These are phyloP conservation scores for Sonneratia alba DNA, from an alignment of 345 rosid genomes.

Conservation along the genomic window DNA sequence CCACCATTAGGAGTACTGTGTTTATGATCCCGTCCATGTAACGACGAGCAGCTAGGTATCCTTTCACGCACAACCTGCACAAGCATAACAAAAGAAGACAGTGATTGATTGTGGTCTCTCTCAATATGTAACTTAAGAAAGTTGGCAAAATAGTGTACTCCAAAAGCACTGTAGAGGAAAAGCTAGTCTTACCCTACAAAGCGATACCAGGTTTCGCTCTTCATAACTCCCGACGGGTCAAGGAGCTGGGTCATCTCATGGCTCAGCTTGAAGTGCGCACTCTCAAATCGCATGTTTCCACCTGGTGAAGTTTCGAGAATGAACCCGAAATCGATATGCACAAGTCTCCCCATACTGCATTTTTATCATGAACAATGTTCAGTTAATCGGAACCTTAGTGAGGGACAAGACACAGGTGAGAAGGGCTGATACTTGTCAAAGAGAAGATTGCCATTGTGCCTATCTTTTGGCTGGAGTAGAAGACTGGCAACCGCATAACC, in stretches of 20 bases:
- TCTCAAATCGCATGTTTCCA: constrained; percentile 94
- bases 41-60: constrained; percentile 79
- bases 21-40: constrained; percentile 86
- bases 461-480: constrained; percentile 94
- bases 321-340: constrained; percentile 96
- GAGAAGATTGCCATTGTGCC: constrained; percentile 98
- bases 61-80: constrained; percentile 78
- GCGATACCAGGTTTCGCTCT: constrained; percentile 76
- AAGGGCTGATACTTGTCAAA: constrained; percentile 56
- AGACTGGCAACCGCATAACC: constrained; percentile 99
- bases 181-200: constrained; percentile 54
- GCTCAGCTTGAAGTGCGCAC: constrained; percentile 96
- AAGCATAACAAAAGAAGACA: background rate
- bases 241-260: constrained; percentile 98
- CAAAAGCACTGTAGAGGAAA: background rate
- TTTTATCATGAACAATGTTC: background rate
- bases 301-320: constrained; percentile 94
- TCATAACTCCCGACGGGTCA: constrained; percentile 89
- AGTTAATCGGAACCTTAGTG: background rate
- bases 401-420: background rate
- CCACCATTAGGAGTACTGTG: constrained; percentile 82
- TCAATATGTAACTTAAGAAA: no score
- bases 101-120: background rate
- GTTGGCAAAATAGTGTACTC: no score
- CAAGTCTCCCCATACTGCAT: constrained; percentile 83